Base-by-base conservation (phyloP, 495 filamentous ascomycete species). In the Hapsidospora chrysogenum region DNA sequence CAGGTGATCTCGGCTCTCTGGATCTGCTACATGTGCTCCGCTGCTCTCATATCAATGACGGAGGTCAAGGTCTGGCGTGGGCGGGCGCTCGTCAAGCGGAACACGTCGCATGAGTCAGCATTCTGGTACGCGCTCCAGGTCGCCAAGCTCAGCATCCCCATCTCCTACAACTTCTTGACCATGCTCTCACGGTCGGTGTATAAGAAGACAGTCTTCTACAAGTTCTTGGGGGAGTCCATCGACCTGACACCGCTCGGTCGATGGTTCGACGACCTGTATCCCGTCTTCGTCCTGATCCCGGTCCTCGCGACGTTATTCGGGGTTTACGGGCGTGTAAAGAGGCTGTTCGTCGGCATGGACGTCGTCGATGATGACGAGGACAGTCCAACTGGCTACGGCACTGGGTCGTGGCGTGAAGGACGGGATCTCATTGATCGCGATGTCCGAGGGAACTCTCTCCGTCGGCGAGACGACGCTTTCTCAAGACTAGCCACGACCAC, bases 51-150 rank as follows among this genome's bases (percentile, higher is more conserved):
- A 37, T 84, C 83, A 23, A 72, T 97, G 42, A 78, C 73, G 27
- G 80, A 87, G 44, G 83, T 87, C 46, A 87, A 87, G 47, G 80
- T 94, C 19, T 97, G 89, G 89, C 78, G 89, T 35, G 86, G 87
- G 32, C 73, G 89, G 17, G 87, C 87, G 1, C 63, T 97, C 11
- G 87, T 96, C 27, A 76, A 70, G 31, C 75, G 89, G 38, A 86
- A 85, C 43, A 97, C 89, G 0, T 87, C 87, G 35, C 75, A 74
- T 22, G 87, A 93, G 51, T 82, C 76, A 33, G 89, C 89, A 3
- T 87, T 85, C 40, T 97, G 89, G 83, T 97, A 94, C 54, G 77
- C 84, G 8, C 73, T 77, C 19, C 81, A 93, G 43, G 80, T 94
- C 18, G 86, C 89, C 7, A 76, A 80, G 34, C 68, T 97, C 20